Percentiles rank a stretch among this genome's conserved stretches.
phyloP scores from a whole-genome alignment of 2,329 filamentous ascomycete species.

The Paracorniculantispora psalliotae region DNA sequence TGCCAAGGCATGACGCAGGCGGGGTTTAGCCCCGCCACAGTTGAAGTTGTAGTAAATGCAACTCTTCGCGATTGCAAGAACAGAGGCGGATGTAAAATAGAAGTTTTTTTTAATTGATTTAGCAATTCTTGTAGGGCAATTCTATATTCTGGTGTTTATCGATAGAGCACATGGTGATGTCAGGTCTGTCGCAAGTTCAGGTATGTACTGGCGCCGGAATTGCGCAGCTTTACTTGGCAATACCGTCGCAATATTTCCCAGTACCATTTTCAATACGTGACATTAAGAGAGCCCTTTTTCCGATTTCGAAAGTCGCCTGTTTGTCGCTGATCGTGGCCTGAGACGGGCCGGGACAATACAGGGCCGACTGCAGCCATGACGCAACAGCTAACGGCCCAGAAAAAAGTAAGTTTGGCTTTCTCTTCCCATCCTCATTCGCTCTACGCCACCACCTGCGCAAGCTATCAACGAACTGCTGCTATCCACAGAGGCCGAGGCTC shows the following conservation, averaged over 20 bases:
- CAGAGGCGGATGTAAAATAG: neutral
- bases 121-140: no score
- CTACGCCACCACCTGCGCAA: neutral
- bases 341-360: conserved; percentile 9
- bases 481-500: conserved; percentile 10
- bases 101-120: neutral
- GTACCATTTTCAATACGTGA: no score
- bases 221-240: no score
- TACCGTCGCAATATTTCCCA: no score
- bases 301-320: no score
- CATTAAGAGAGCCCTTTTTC: no score
- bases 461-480: neutral
- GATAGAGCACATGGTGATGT: no score
- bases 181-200: no score
- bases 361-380: conserved; percentile 1
- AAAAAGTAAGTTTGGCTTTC: neutral
- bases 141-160: no score
- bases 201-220: no score
- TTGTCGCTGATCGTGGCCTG: no score
- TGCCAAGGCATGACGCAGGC: conserved; percentile 5
- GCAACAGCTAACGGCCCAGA: conserved; percentile 4
- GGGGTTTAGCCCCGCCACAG: conserved; percentile 1
- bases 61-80: neutral
- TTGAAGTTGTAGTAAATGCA: neutral
- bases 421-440: conserved; percentile 5